Conservation (phyloP, 768 basidiomycete species). For the Tylopilus rubrobrunneus region DNA sequence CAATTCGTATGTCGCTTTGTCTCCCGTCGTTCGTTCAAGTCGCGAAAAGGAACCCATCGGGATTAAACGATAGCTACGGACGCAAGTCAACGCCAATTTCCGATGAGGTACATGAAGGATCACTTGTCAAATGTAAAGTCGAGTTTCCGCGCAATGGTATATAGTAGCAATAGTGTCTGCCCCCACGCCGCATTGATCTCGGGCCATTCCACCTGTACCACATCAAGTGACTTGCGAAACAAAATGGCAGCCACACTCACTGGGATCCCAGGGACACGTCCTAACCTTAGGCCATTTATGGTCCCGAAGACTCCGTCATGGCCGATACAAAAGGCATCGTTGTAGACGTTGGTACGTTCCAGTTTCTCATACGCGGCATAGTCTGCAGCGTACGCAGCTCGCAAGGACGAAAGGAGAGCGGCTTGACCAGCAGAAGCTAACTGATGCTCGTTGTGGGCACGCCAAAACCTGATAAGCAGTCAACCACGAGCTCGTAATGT, state of each 20-base stretch:
- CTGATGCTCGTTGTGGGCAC: constrained; percentile 68
- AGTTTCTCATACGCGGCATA: constrained; percentile 76
- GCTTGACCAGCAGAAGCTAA: constrained; percentile 61
- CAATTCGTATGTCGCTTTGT: constrained; percentile 84
- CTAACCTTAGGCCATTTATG: constrained; percentile 93
- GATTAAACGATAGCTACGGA: constrained; percentile 74
- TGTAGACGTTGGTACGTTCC: constrained; percentile 91
- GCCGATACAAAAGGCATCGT: constrained; percentile 93
- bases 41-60: constrained; percentile 96
- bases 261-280: constrained; percentile 79
- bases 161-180: constrained; percentile 84
- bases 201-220: constrained; percentile 87
- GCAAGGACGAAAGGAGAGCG: constrained; percentile 65
- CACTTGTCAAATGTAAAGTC: constrained; percentile 87
- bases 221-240: constrained; percentile 9
- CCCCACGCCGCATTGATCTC: constrained; percentile 99
- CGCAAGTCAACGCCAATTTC: constrained; percentile 8
- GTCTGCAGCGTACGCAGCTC: constrained; percentile 76
- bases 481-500: background rate
- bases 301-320: constrained; percentile 95
- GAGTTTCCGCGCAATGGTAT: constrained; percentile 88
- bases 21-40: constrained; percentile 78
- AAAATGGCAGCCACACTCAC: constrained; percentile 39
- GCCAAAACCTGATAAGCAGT: constrained; percentile 66
- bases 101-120: constrained; percentile 19